Conservation (phyloP, 192 early-diverging fungal genomes). For the Martensiomyces pterosporus region DNA sequence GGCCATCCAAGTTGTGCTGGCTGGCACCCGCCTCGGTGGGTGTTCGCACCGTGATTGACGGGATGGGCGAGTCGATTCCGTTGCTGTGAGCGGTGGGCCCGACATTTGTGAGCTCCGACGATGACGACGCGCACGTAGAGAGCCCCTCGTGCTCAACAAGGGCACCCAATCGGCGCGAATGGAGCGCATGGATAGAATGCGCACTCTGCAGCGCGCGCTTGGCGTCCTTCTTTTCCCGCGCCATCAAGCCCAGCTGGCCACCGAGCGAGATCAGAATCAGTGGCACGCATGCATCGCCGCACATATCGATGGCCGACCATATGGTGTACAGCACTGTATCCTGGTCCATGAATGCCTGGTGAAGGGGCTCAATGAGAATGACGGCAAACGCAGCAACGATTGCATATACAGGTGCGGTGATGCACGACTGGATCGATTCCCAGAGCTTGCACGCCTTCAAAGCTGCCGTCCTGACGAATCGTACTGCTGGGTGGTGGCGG, state of each 20-base stretch:
- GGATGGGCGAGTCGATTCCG: slow-evolving; percentile 3
- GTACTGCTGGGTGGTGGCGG: not conserved
- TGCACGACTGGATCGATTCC: slow-evolving; percentile 24
- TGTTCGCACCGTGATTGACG: slow-evolving; percentile 29
- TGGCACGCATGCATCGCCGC: slow-evolving; percentile 75
- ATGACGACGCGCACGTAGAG: not conserved
- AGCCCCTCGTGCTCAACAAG: too few species aligned
- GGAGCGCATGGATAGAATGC: too few species aligned
- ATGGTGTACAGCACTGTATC: slow-evolving; percentile 55
- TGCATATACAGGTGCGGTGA: slow-evolving; percentile 72
- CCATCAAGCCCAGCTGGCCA: slow-evolving; percentile 57
- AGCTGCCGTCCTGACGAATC: not conserved
- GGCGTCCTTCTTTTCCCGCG: slow-evolving; percentile 3
- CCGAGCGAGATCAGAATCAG: slow-evolving; percentile 74
- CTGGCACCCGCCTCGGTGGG: slow-evolving; percentile 17
- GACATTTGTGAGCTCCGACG: not conserved
- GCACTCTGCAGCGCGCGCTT: not conserved
- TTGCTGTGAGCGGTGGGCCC: slow-evolving; percentile 7
- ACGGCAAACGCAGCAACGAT: slow-evolving; percentile 62
- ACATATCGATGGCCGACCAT: slow-evolving; percentile 64
- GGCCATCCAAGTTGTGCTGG: not conserved
- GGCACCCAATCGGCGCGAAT: too few species aligned
- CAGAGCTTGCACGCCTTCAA: not conserved
- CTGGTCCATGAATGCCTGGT: slow-evolving; percentile 57
- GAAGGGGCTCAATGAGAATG: slow-evolving; percentile 61